phyloP scores from a whole-genome alignment of 148 eudicot genomes.

The Fallopia convolvulus region DNA sequence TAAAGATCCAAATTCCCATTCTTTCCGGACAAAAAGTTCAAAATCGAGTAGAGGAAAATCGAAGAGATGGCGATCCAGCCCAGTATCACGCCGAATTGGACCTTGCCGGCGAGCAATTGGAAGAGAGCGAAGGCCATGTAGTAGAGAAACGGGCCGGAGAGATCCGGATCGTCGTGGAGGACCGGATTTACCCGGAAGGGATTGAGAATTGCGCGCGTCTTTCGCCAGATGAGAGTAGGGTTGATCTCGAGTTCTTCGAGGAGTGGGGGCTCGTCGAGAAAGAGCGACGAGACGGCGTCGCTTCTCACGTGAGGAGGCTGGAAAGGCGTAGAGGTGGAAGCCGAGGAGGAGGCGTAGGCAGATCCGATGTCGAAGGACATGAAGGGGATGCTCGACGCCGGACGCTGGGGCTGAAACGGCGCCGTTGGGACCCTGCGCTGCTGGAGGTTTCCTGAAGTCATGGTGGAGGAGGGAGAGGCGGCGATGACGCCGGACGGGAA shows the following conservation, averaged over 20 bases:
- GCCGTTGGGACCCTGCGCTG: constrained; percentile 23
- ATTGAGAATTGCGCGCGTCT: constrained; percentile 24
- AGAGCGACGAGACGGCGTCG: background rate
- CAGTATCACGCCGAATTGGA: constrained; percentile 26
- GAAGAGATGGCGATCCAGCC: constrained; percentile 25
- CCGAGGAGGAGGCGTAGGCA: constrained; percentile 14
- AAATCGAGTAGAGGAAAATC: constrained; percentile 19
- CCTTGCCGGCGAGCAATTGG: constrained; percentile 29
- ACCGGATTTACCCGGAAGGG: constrained; percentile 20
- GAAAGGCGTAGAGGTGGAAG: constrained; percentile 5
- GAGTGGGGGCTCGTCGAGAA: constrained; percentile 23
- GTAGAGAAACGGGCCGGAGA: constrained; percentile 27
- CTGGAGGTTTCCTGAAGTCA: constrained; percentile 11
- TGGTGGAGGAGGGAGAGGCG: constrained; percentile 11
- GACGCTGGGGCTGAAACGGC: constrained; percentile 25
- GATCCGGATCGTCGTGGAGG: constrained; percentile 24
- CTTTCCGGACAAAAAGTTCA: constrained; percentile 22
- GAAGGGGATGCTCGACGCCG: constrained; percentile 21
- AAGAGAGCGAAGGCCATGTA: constrained; percentile 19
- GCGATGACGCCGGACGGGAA: constrained; percentile 18
- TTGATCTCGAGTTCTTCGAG: constrained; percentile 34
- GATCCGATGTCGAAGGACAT: constrained; percentile 29
- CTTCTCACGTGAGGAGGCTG: background rate
- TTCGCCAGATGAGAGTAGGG: constrained; percentile 23
- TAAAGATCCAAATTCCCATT: constrained; percentile 29